Percentiles rank a stretch among this genome's conserved stretches.
phyloP scores from a whole-genome alignment of 2,329 filamentous ascomycete genomes.

The Aschersonia sp. region DNA sequence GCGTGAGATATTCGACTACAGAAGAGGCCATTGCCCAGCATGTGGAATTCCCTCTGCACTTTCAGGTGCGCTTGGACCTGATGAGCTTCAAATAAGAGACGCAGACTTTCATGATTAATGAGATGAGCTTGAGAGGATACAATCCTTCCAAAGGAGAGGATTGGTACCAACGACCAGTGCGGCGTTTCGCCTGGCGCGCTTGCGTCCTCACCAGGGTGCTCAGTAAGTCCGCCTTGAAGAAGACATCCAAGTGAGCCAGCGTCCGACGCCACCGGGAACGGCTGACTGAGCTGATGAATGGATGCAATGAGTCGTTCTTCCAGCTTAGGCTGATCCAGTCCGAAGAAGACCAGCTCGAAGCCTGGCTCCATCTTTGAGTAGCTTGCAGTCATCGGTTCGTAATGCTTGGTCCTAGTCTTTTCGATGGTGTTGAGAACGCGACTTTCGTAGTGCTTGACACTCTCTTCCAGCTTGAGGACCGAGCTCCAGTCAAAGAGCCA shows the following conservation, averaged over 20 bases:
- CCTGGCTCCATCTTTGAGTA: slow-evolving; percentile 3
- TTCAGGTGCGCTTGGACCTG: slow-evolving; percentile 56
- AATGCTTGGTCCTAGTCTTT: slow-evolving; percentile 1
- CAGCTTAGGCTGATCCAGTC: slow-evolving; percentile 29
- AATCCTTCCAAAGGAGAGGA: slow-evolving; percentile 63
- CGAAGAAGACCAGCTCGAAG: slow-evolving; percentile 29
- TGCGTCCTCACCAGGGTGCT: slow-evolving; percentile 2
- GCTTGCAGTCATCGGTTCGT: no score
- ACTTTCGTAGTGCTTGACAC: slow-evolving; percentile 28
- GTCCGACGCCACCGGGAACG: slow-evolving; percentile 8
- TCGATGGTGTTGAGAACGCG: slow-evolving; percentile 12
- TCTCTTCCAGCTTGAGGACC: slow-evolving; percentile 47
- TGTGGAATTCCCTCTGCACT: slow-evolving; percentile 65
- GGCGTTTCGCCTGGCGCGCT: slow-evolving; percentile 24
- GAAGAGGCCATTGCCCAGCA: slow-evolving; percentile 76
- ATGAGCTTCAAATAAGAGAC: slow-evolving; percentile 61
- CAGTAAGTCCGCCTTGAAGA: slow-evolving; percentile 24
- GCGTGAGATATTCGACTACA: slow-evolving; percentile 65
- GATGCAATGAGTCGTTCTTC: slow-evolving; percentile 33
- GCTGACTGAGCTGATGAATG: slow-evolving; percentile 27
- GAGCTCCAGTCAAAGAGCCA: slow-evolving; percentile 63
- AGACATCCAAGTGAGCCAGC: slow-evolving; percentile 25
- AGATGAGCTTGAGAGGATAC: slow-evolving; percentile 61
- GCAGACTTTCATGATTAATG: slow-evolving; percentile 62
- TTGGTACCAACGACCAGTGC: slow-evolving; percentile 45